Percentiles rank a stretch among this genome's conserved stretches.
Evolutionary conservation across 441 rosid genomes (phyloP).

Genomic region (Adansonia gregorii): DNA sequence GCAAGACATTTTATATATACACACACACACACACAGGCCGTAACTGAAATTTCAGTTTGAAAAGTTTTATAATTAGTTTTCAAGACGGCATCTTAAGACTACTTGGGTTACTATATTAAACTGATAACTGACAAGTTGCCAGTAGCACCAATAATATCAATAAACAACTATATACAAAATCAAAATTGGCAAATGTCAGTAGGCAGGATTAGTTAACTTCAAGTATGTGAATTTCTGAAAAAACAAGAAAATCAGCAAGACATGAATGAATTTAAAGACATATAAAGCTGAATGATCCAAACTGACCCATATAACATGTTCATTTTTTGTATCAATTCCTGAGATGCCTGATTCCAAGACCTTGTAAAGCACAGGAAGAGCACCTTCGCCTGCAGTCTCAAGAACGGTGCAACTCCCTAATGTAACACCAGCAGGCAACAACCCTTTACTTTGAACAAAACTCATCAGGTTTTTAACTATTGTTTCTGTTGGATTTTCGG

Average conservation of each 20-base stretch:
- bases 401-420: conserved; percentile 60
- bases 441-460: conserved; percentile 47
- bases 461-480: conserved; percentile 51
- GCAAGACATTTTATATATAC: too few species aligned
- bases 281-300: conserved; percentile 14
- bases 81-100: background rate
- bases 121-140: background rate
- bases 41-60: background rate
- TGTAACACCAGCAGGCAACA: conserved; percentile 53
- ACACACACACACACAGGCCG: background rate
- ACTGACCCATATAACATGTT: conserved; percentile 62
- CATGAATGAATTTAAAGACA: conserved; percentile 2
- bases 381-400: conserved; percentile 65
- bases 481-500: conserved; percentile 64
- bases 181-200: background rate
- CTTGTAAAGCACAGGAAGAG: conserved; percentile 49
- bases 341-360: conserved; percentile 54
- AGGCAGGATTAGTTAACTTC: background rate
- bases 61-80: background rate
- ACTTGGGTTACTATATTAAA: background rate
- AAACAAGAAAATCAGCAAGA: background rate
- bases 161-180: background rate
- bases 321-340: conserved; percentile 25
- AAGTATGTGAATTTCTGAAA: background rate
- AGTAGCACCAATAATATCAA: conserved; percentile 9